phyloP scores from a whole-genome alignment of 139 green algal species.

The Picochlorum sp. region DNA sequence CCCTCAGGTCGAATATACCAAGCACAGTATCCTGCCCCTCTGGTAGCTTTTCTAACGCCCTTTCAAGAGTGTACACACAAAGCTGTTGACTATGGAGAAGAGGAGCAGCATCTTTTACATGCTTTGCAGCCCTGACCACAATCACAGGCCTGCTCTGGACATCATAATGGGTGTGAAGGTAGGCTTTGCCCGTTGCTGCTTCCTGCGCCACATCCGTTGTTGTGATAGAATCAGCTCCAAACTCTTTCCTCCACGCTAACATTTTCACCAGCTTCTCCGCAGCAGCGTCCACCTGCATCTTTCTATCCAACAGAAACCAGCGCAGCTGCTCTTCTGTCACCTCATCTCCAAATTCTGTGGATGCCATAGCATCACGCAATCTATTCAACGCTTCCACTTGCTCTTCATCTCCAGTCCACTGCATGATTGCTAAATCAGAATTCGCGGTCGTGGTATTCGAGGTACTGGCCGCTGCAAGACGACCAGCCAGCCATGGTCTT shows the following conservation, averaged over 20 bases:
- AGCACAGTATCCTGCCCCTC: conserved; percentile 66
- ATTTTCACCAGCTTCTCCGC: conserved; percentile 64
- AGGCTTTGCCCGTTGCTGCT: conserved; percentile 74
- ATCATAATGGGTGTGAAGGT: conserved; percentile 67
- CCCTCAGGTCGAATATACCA: conserved; percentile 86
- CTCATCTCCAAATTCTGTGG: conserved; percentile 2
- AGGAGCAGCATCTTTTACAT: conserved; percentile 47
- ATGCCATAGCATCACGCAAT: conserved; percentile 30
- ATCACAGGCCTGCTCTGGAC: conserved; percentile 71
- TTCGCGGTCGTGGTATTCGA: not conserved
- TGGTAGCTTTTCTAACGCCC: conserved; percentile 42
- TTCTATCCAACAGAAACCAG: conserved; percentile 76
- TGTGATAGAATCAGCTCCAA: conserved; percentile 49
- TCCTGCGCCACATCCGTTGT: conserved; percentile 42
- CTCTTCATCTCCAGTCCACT: conserved; percentile 21
- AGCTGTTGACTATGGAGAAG: conserved; percentile 59
- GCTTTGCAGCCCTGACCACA: conserved; percentile 54
- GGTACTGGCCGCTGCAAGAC: not conserved
- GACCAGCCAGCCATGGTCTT: not conserved
- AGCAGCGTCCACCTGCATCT: conserved; percentile 69
- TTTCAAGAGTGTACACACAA: conserved; percentile 59
- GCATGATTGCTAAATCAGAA: conserved; percentile 18
- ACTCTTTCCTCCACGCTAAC: conserved; percentile 52
- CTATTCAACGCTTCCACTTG: conserved; percentile 35
- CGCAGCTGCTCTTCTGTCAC: conserved; percentile 38